Evolutionary conservation across 108 stramenopile genomes (phyloP).

Genomic region (Pseudonitzschia multiseries): DNA sequence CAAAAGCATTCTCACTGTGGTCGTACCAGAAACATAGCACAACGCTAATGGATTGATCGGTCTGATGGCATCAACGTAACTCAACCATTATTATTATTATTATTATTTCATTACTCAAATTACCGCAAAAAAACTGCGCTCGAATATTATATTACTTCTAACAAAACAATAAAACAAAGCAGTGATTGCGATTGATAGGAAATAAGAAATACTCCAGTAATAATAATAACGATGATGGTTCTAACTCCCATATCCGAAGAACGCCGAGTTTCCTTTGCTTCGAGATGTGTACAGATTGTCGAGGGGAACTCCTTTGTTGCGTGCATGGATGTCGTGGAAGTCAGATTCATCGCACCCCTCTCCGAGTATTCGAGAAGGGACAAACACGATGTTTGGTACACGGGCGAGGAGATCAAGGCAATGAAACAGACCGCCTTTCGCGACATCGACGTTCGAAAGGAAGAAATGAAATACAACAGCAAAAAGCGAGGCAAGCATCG

Average conservation of each 20-base stretch:
- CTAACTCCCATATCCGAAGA: not conserved
- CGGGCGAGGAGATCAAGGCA: not conserved
- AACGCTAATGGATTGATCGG: no score
- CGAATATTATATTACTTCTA: no score
- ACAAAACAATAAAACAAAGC: no score
- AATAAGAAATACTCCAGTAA: no score
- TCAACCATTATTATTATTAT: no score
- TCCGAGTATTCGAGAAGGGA: not conserved
- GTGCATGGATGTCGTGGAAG: slow-evolving; percentile 2
- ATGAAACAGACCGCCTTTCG: slow-evolving; percentile 6
- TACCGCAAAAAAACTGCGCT: no score
- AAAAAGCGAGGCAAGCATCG: not conserved
- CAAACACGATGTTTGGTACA: not conserved
- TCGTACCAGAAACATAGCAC: no score
- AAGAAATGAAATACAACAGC: slow-evolving; percentile 11
- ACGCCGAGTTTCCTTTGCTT: not conserved
- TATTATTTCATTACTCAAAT: no score
- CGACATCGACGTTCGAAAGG: not conserved
- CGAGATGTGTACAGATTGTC: not conserved
- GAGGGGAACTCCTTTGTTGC: not conserved
- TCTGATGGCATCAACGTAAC: no score
- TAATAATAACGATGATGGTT: not conserved
- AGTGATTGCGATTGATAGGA: no score
- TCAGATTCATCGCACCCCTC: not conserved
- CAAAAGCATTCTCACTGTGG: no score